Conservation (phyloP, 768 basidiomycete genomes). For the Glaciozyma antarctica region DNA sequence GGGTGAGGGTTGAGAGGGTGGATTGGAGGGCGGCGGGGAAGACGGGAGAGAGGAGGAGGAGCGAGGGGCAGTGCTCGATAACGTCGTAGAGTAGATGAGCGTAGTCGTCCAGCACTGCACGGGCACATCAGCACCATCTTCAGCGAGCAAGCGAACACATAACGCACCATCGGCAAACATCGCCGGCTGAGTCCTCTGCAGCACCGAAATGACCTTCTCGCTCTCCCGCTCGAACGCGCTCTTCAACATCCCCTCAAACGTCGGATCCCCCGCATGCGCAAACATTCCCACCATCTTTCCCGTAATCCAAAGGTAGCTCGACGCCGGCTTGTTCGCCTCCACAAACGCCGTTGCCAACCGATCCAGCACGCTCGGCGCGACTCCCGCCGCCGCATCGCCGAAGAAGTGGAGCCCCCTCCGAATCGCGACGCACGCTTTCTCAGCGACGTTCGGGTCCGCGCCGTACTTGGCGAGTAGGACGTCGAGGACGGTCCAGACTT, state of each 20-base stretch:
- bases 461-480: slow-evolving; percentile 69
- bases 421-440: slow-evolving; percentile 72
- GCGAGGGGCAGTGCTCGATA: slow-evolving; percentile 57
- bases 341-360: slow-evolving; percentile 74
- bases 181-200: slow-evolving; percentile 59
- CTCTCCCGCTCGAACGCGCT: slow-evolving; percentile 68
- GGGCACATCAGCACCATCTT: neutral
- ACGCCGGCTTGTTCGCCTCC: slow-evolving; percentile 52
- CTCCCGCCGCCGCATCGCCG: slow-evolving; percentile 48
- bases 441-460: slow-evolving; percentile 62
- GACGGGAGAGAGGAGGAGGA: slow-evolving; percentile 66
- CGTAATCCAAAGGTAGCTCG: slow-evolving; percentile 88
- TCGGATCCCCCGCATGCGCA: slow-evolving; percentile 54
- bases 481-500: slow-evolving; percentile 78
- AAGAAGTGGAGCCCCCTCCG: slow-evolving; percentile 78
- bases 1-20: slow-evolving; percentile 64
- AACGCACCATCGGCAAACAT: slow-evolving; percentile 83
- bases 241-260: slow-evolving; percentile 52
- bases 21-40: slow-evolving; percentile 71
- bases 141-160: neutral
- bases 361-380: slow-evolving; percentile 61
- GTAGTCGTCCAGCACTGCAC: slow-evolving; percentile 85
- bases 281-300: slow-evolving; percentile 75
- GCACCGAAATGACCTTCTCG: slow-evolving; percentile 54
- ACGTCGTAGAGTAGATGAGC: slow-evolving; percentile 66